phyloP scores from a whole-genome alignment of 441 rosid genomes.

The Corymbia citriodora region DNA sequence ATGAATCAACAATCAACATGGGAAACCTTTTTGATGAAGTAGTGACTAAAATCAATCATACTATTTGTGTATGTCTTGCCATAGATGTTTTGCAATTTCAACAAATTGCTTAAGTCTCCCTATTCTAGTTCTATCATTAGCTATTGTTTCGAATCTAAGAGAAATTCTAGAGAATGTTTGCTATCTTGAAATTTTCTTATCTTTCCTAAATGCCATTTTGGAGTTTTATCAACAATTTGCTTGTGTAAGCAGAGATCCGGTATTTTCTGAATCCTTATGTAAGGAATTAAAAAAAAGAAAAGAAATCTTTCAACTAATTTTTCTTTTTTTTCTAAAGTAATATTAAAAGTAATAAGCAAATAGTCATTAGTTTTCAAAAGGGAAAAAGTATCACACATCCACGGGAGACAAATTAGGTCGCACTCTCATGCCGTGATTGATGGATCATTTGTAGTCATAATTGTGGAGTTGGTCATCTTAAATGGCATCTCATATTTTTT shows the following conservation, averaged over 20 bases:
- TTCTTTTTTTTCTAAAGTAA: not conserved
- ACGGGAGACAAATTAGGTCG: not conserved
- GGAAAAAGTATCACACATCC: not conserved
- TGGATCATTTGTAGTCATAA: not conserved
- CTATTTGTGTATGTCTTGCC: not conserved
- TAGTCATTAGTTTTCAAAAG: not conserved
- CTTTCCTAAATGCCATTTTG: too few relatives aligned
- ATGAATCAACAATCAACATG: not conserved
- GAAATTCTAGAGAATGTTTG: too few relatives aligned
- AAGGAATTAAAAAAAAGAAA: too few relatives aligned
- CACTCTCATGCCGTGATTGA: not conserved
- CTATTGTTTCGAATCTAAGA: too few relatives aligned
- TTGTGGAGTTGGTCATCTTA: not conserved
- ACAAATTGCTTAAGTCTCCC: not conserved
- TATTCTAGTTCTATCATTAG: too few relatives aligned
- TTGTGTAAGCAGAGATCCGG: too few relatives aligned
- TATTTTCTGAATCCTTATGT: too few relatives aligned
- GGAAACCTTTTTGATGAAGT: not conserved
- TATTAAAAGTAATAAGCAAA: not conserved
- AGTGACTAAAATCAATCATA: not conserved
- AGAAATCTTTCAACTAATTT: not conserved
- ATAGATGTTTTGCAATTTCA: not conserved
- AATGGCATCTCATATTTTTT: not conserved
- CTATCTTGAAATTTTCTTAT: too few relatives aligned
- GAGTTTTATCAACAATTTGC: too few relatives aligned